Base-by-base conservation (phyloP, 768 basidiomycete genomes). In the Suillus occidentalis region DNA sequence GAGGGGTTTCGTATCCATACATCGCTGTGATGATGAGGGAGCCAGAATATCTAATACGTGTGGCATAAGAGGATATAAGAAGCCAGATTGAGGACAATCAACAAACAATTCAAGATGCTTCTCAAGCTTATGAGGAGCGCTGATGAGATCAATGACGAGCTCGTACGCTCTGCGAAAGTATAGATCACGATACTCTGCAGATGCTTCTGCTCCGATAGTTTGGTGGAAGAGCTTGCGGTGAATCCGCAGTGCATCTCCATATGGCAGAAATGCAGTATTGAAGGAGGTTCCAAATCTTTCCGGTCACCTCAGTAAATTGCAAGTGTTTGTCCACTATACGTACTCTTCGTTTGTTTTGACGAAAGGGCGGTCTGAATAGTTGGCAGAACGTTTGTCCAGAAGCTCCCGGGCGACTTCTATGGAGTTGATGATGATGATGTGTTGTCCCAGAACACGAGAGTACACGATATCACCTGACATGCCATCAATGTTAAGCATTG, bases 211-310 rank as follows among this genome's bases (percentile, higher is more conserved):
- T 16, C 63, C 50, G n/a, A 72, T 68, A 10, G 61, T 58, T 34
- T 69, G 69, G 40, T 70, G 68, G n/a, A 73, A 60, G 28, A 72
- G 43, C 36, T 67, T 64, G 42, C 73, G 66, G 43, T 72, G 71
- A 7, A 49, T 34, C 22, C 66, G 66, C 69, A 72, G 72, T 22
- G 56, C 37, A 6, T 69, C 64, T 12, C 72, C 69, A 47, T 74
- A 74, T 16, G 66, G 67, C 45, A 72, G 47, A 20, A 69, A 61
- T 4, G 56, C 56, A 34, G 67, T 66, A 42, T 61, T 68, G 53
- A 67, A 72, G 43, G 65, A 64, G 12, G 60, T 36, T 45, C 70
- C 68, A 43, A 73, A 65, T 39, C 71, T 71, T 52, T 36, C n/a
- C 18, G 22, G 42, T 40, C 59, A 55, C 20, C 50, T 62, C 4